Conservation (phyloP, 1,284 basidiomycete species). For the Boletus semigastroideus region DNA sequence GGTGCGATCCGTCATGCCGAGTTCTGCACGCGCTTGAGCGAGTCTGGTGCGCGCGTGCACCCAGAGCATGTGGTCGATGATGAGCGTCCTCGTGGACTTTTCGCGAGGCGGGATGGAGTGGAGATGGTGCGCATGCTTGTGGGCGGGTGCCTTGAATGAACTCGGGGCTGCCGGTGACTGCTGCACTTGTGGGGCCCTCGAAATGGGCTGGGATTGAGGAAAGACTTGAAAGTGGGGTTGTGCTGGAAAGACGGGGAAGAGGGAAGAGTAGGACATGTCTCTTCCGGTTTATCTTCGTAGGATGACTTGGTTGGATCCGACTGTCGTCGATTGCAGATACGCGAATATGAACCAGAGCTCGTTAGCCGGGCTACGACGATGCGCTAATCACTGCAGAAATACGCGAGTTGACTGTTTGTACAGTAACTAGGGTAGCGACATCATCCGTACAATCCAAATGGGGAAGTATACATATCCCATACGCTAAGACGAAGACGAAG, state of each 20-base stretch:
- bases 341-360: conserved; percentile 5
- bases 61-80: conserved; percentile 82
- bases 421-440: background rate
- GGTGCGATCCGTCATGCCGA: conserved; percentile 76
- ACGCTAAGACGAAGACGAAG: background rate
- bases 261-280: conserved; percentile 31
- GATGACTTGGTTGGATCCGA: background rate
- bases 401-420: background rate
- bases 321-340: background rate
- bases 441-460: background rate
- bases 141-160: conserved; percentile 36
- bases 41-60: conserved; percentile 78
- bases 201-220: conserved; percentile 8
- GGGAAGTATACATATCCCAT: background rate
- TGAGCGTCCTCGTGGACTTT: conserved; percentile 77
- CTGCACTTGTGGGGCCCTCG: conserved; percentile 10
- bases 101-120: conserved; percentile 74
- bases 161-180: conserved; percentile 8
- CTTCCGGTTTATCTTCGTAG: conserved; percentile 30
- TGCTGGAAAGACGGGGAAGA: conserved; percentile 18
- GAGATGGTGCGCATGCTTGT: conserved; percentile 43
- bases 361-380: background rate
- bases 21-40: conserved; percentile 75
- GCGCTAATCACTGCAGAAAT: background rate
- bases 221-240: conserved; percentile 24